Evolutionary conservation across 108 stramenopile species (phyloP).

Genomic region (Stephanodiscus triporus): DNA sequence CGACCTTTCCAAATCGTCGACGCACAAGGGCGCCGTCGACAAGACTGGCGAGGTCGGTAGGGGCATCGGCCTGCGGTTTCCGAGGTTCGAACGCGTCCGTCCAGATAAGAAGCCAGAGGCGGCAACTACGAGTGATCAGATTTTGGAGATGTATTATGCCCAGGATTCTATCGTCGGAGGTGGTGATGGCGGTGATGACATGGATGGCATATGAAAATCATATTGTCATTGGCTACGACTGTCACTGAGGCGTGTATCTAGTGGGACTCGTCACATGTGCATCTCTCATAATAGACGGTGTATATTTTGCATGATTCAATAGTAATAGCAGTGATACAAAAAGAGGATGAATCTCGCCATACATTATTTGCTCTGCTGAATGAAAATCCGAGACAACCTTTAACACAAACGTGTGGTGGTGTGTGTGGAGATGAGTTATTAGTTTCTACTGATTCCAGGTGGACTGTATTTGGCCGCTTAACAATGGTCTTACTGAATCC

Average conservation of each 20-base stretch:
- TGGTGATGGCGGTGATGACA: constrained; percentile 50
- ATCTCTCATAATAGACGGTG: not conserved
- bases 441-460: no score
- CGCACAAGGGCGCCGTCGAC: constrained; percentile 89
- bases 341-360: not conserved
- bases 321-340: not conserved
- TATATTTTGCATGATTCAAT: not conserved
- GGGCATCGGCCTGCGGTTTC: constrained; percentile 99
- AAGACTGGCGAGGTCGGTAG: constrained; percentile 83
- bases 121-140: constrained; percentile 95
- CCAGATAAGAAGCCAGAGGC: constrained; percentile 97
- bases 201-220: constrained; percentile 55
- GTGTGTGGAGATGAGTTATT: no score
- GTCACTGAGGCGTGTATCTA: not conserved
- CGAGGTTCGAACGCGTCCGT: constrained; percentile 96
- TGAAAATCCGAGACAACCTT: no score
- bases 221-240: not conserved
- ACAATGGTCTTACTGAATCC: no score
- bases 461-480: no score
- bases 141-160: constrained; percentile 94
- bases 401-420: no score
- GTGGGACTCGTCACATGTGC: constrained; percentile 1
- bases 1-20: constrained; percentile 91
- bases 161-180: constrained; percentile 80
- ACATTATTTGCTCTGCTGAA: no score